Evolutionary conservation across 305 asterid species (phyloP), one percentile per base, ranked within the genome.

Genomic region (Solanum aculeatissimum): DNA sequence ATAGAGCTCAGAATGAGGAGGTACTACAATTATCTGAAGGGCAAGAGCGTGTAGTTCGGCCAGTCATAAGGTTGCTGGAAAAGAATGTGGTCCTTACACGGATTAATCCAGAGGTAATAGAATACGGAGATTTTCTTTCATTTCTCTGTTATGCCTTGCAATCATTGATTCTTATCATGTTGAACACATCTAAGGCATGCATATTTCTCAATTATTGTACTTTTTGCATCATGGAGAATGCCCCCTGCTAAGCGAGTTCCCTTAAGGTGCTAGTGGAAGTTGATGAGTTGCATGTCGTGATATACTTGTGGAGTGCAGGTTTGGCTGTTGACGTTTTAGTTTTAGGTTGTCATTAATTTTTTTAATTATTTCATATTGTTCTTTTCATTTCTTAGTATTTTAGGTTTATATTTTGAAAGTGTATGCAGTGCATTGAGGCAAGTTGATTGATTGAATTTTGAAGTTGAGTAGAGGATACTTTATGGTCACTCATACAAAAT

Each of bases 61-160:
- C 99, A 38, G 93, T 97, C 57, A 93, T 95, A 79, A 94, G 99
- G 80, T 86, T 97, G 89, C 95, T 92, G 62, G 98, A 97, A 84
- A 95, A 92, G 89, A 95, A 92, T 89, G 86, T 92, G 69, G 94
- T 97, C 85, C 98, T 97, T 87, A 97, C 99, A 15, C 97, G 99
- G 70, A 97, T 97, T 85, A 97, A 93, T 88, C 98, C 99, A 6
- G 98, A 94, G 99, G 99, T 97, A 88, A 91, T 97, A 87, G 86
- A 86, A 80, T 57, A 40, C 79, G 83, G 58, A 84, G 60, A 84
- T 43, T 60, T 25, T 68, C 71, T 35, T 63, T 88, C 60, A 19
- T 16, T 85, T 87, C 69, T 25, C 62, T 55, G 84, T 78, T 83
- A 42, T 62, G 70, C 25, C 78, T 51, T 55, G 1, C 85, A 47